phyloP scores from a whole-genome alignment of 2,329 filamentous ascomycete genomes.

The Diaporthe velutina region DNA sequence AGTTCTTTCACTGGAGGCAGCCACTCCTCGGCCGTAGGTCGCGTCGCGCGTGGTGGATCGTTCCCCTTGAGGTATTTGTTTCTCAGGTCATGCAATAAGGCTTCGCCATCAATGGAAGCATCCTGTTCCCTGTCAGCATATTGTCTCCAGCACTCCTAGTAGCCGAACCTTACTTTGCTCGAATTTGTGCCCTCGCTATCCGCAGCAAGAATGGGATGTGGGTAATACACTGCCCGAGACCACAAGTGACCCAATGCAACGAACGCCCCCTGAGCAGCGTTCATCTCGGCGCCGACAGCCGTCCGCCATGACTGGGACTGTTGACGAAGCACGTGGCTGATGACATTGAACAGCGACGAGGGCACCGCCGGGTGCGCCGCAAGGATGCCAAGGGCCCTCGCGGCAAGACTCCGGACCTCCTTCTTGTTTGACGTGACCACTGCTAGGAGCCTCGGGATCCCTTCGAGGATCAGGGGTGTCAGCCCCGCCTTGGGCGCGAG shows the following conservation, averaged over 20 bases:
- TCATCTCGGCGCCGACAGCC: constrained; percentile 57
- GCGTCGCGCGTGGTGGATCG: background rate
- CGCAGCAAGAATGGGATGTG: constrained; percentile 14
- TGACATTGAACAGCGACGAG: constrained; percentile 21
- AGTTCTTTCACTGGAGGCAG: constrained; percentile 34
- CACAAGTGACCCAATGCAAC: constrained; percentile 59
- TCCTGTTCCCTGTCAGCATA: constrained; percentile 33
- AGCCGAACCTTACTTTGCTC: background rate
- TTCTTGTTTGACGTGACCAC: constrained; percentile 80
- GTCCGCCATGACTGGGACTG: constrained; percentile 71
- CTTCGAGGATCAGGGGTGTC: constrained; percentile 55
- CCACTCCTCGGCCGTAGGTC: constrained; percentile 15
- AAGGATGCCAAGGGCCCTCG: constrained; percentile 82
- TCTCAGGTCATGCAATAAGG: background rate
- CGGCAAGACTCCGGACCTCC: constrained; percentile 74
- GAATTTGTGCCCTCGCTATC: background rate
- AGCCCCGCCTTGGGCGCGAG: constrained; percentile 53
- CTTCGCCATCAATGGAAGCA: background rate
- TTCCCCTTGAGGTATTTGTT: constrained; percentile 21
- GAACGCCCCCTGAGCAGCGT: constrained; percentile 61
- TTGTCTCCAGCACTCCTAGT: background rate
- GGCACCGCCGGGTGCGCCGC: constrained; percentile 69
- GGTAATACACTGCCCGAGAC: constrained; percentile 60
- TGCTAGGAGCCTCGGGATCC: constrained; percentile 66
- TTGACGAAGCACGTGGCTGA: constrained; percentile 56